Percentiles rank a stretch among this genome's conserved stretches.
Conservation (phyloP, 352 stramenopile genomes). For the Phytopythium delawarense region DNA sequence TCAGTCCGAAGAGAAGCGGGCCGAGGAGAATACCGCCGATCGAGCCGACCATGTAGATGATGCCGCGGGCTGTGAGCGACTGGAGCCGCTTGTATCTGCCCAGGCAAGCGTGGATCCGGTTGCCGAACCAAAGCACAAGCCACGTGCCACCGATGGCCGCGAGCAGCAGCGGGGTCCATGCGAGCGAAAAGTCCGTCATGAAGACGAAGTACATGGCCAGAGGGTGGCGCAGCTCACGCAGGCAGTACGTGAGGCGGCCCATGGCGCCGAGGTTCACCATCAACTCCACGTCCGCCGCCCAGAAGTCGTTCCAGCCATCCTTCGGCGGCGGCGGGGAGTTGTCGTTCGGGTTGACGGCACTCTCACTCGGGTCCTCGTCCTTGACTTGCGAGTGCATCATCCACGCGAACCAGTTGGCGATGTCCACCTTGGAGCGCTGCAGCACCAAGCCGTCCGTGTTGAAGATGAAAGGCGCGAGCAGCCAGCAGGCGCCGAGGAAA, state of each 20-base stretch:
- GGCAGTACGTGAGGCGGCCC: conserved; percentile 67
- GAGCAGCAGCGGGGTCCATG: conserved; percentile 41
- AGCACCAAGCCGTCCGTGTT: conserved; percentile 88
- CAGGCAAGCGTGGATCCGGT: conserved; percentile 40
- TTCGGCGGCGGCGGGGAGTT: conserved; percentile 36
- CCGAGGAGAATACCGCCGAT: conserved; percentile 52
- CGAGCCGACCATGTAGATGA: conserved; percentile 71
- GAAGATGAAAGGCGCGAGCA: conserved; percentile 83
- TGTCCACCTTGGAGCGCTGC: conserved; percentile 79
- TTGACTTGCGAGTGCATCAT: conserved; percentile 61
- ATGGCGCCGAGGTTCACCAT: conserved; percentile 64
- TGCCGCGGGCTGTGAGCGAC: conserved; percentile 48
- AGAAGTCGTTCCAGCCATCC: conserved; percentile 77
- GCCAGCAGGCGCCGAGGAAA: conserved; percentile 77
- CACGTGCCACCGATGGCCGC: conserved; percentile 46
- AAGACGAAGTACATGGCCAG: conserved; percentile 85
- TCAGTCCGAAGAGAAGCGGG: conserved; percentile 49
- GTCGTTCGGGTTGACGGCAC: conserved; percentile 28
- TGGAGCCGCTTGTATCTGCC: conserved; percentile 59
- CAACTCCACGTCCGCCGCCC: conserved; percentile 61
- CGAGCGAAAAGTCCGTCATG: conserved; percentile 55
- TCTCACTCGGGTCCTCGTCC: conserved; percentile 34
- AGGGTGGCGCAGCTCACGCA: conserved; percentile 75
- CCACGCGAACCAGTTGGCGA: conserved; percentile 81
- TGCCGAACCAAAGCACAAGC: conserved; percentile 48